Evolutionary conservation across 1,284 basidiomycete genomes (phyloP), one percentile per base, ranked within the genome.

Genomic region (Psilocybe mexicana): DNA sequence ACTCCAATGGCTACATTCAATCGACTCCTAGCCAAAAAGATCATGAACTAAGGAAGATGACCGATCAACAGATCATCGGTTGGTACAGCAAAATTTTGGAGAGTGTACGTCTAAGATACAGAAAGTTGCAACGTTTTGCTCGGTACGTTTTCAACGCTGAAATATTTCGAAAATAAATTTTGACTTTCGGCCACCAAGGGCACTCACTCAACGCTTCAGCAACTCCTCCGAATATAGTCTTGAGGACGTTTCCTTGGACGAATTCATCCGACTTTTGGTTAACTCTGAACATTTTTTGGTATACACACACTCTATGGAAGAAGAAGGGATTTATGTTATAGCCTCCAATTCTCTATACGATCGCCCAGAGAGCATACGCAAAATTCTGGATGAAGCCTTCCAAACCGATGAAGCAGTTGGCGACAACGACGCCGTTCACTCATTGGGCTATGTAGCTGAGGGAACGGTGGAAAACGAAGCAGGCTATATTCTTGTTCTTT

Each of bases 21-120:
- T 60, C 67, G 46, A 61, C 62, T 25, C 68, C 69, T 52, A 60
- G 66, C 50, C 67, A 66, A 52, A 67, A 65, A 57, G 58, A 65
- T 52, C 57, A 62, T 45, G 47, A 63, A 47, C 53, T 63, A 54
- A 72, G 72, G 54, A 76, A 74, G 58, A 93, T 96, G 88, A 86
- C 85, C 36, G 85, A 90, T 47, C 87, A 91, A 60, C 92, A 97
- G 69, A 88, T 91, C 69, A 83, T 92, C 54, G 81, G 79, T 54
- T 98, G 96, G 94, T 98, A 96, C 68, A 83, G 85, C 58, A 97
- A 96, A 71, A 91, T 99, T 53, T 81, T 99, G 42, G 96, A 98
- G 65, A 94, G 92, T 53, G 95, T 98, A 52, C 86, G 94, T 55
- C 81, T 97, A 63, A 86, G 97, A 49, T 96, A 96, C 69, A 86